Base-by-base conservation (phyloP, 2,329 filamentous ascomycete genomes). In the Phaeosphaeriaceae sp. region DNA sequence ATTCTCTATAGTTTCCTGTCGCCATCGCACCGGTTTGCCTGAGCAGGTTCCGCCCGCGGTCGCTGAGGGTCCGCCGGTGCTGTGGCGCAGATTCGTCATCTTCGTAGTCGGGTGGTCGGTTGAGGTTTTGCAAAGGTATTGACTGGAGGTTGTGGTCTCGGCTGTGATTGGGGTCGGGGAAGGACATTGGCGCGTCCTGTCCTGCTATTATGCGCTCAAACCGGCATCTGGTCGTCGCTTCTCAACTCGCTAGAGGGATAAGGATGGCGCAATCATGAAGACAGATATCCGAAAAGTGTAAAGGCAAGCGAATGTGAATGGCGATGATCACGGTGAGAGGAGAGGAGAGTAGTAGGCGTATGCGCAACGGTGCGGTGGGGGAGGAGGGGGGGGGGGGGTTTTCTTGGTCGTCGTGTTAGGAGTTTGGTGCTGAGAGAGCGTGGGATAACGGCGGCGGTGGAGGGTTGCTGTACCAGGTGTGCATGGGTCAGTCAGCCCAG, bases 41-140 rank as follows among this genome's bases (percentile, higher is more conserved):
- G 52, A 81, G 67, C 56, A 79, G 68, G 56, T 79, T 71, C 66
- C 78, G 71, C 58, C 78, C 73, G 61, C 78, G 70, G 49, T 80
- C 77, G 64, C 77, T 79, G 50, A 80, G 70, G n/a, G 76, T 79
- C 46, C 75, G 67, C 57, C 77, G 74, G 48, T 72, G 60, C 15
- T 63, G 56, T 42, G 65, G 58, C 41, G 64, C 64, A 48, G 60
- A 51, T 21, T 26, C 23, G 23, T 66, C 54, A 36, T 68, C 61
- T 39, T 70, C 50, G 29, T 71, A 60, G 52, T 73, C 72, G 17
- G 70, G 71, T 53, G 72, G 73, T 39, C 70, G 71, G 56, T 72
- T 71, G 51, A 79, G 72, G 60, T 78, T 83, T 72, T 86, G 86
- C 50, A 93, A 78, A 51, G 88, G 88, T 75, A 94, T 92, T 54